phyloP scores from a whole-genome alignment of 305 asterid genomes.

The Nicotiana rustica region DNA sequence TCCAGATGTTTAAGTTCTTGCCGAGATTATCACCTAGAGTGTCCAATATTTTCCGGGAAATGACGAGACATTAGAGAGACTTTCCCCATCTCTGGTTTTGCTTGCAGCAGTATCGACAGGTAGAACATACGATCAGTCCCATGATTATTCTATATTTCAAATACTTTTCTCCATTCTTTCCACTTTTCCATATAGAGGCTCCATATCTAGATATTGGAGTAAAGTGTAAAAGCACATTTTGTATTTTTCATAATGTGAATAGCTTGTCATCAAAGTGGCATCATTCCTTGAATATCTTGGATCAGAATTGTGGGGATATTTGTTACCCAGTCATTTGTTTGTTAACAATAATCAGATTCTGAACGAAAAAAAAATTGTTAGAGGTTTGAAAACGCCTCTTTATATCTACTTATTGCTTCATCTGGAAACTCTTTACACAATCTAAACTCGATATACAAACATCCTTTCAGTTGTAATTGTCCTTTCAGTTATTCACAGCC shows the following conservation, averaged over 20 bases:
- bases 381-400: slow-evolving; percentile 16
- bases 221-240: neutral
- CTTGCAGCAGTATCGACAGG: slow-evolving; percentile 31
- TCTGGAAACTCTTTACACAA: slow-evolving; percentile 9
- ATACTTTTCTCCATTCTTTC: neutral
- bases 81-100: slow-evolving; percentile 30
- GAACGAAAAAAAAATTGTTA: neutral
- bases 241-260: slow-evolving; percentile 29
- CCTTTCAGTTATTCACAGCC: neutral
- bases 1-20: slow-evolving; percentile 80
- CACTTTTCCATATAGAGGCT: slow-evolving; percentile 32
- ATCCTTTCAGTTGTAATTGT: neutral
- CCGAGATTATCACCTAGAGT: slow-evolving; percentile 87
- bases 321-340: slow-evolving; percentile 22
- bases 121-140: slow-evolving; percentile 27
- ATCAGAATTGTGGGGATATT: slow-evolving; percentile 17
- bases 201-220: slow-evolving; percentile 1
- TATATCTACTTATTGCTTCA: neutral
- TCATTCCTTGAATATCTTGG: slow-evolving; percentile 8
- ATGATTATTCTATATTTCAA: neutral
- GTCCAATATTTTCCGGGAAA: slow-evolving; percentile 80
- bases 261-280: slow-evolving; percentile 16
- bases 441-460: slow-evolving; percentile 12
- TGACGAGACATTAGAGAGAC: slow-evolving; percentile 83
- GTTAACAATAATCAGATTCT: slow-evolving; percentile 16